These are phyloP conservation scores for Acer campestre DNA, from an alignment of 345 rosid genomes.

Conservation along the genomic window DNA sequence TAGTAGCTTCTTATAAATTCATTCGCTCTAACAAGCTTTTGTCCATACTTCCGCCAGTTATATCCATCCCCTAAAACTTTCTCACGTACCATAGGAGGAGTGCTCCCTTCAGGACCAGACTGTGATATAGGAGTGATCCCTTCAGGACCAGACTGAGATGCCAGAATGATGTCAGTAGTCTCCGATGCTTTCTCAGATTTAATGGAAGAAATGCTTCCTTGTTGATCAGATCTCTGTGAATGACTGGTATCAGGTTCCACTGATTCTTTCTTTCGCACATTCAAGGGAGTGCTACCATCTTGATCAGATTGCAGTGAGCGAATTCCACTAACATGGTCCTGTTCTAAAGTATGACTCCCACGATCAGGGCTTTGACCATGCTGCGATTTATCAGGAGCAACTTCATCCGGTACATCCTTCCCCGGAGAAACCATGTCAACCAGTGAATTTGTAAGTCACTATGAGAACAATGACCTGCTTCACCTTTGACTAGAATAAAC, in stretches of 20 bases:
- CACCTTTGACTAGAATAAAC: neutral
- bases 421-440: slow-evolving; percentile 41
- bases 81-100: slow-evolving; percentile 57
- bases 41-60: slow-evolving; percentile 95
- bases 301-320: slow-evolving; percentile 31
- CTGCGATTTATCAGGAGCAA: slow-evolving; percentile 37
- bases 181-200: slow-evolving; percentile 33
- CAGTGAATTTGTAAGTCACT: slow-evolving; percentile 28
- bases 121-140: slow-evolving; percentile 48
- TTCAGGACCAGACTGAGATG: slow-evolving; percentile 49
- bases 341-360: slow-evolving; percentile 28
- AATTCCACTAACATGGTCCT: slow-evolving; percentile 29
- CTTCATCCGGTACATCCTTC: slow-evolving; percentile 39
- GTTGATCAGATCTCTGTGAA: slow-evolving; percentile 31
- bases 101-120: slow-evolving; percentile 57
- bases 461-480: slow-evolving; percentile 20
- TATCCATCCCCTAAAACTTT: slow-evolving; percentile 82
- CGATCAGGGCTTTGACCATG: slow-evolving; percentile 29
- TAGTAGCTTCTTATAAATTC: slow-evolving; percentile 92
- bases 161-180: slow-evolving; percentile 34
- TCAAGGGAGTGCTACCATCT: slow-evolving; percentile 26
- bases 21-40: slow-evolving; percentile 89
- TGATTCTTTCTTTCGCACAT: slow-evolving; percentile 30
- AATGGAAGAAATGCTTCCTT: slow-evolving; percentile 39
- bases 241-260: slow-evolving; percentile 28